These are phyloP conservation scores for Lachancea kluyveri DNA, from an alignment of 805 yeast genomes.

Conservation along the genomic window DNA sequence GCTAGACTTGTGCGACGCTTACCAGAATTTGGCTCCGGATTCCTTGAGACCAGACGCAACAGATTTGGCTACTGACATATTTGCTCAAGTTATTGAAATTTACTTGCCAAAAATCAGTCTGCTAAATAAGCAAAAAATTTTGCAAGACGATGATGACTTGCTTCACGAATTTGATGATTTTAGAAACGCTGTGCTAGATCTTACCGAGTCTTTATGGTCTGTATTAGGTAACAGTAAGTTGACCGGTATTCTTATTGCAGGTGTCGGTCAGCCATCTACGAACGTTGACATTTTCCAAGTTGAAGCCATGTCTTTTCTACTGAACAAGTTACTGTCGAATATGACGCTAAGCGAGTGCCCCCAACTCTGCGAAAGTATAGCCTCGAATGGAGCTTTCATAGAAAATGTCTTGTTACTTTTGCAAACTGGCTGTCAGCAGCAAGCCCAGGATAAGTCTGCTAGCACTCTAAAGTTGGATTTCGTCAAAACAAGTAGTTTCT, in stretches of 20 bases:
- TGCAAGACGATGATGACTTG: conserved; percentile 24
- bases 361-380: conserved; percentile 23
- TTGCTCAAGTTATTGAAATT: conserved; percentile 47
- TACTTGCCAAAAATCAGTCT: conserved; percentile 66
- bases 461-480: conserved; percentile 22
- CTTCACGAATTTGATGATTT: conserved; percentile 55
- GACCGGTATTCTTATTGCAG: conserved; percentile 25
- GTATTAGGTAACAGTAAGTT: conserved; percentile 44
- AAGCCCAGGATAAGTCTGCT: conserved; percentile 12
- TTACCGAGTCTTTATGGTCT: conserved; percentile 66
- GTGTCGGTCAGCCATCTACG: conserved; percentile 19
- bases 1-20: conserved; percentile 58
- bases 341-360: conserved; percentile 26
- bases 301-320: conserved; percentile 28
- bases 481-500: conserved; percentile 23
- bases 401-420: conserved; percentile 21
- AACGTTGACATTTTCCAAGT: conserved; percentile 22
- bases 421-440: conserved; percentile 19
- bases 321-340: conserved; percentile 22
- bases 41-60: conserved; percentile 23
- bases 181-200: conserved; percentile 70
- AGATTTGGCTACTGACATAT: conserved; percentile 33
- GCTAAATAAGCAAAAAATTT: conserved; percentile 30
- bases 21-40: conserved; percentile 34
- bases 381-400: conserved; percentile 16